Percentiles rank a stretch among this genome's conserved stretches.
phyloP scores from a whole-genome alignment of 73 alveolate species.

The Durusdinium trenchii region DNA sequence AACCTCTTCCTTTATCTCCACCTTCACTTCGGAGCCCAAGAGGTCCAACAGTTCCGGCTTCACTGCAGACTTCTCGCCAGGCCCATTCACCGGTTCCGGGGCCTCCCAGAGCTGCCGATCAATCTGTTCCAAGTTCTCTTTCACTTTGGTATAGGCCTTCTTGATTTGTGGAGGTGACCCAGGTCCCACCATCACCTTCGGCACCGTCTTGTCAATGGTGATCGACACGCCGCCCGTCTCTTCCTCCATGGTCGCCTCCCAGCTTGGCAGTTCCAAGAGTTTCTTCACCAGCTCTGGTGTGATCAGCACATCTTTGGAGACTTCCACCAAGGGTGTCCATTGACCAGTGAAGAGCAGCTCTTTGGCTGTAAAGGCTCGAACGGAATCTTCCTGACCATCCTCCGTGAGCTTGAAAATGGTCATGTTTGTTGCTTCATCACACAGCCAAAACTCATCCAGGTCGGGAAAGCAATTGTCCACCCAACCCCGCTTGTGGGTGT shows the following conservation, averaged over 20 bases:
- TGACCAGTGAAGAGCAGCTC: slow-evolving; percentile 41
- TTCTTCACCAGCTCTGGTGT: slow-evolving; percentile 9
- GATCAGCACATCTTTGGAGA: slow-evolving; percentile 43
- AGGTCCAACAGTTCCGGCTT: not conserved
- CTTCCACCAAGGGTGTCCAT: slow-evolving; percentile 24
- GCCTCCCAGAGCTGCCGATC: slow-evolving; percentile 65
- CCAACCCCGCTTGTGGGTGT: slow-evolving; percentile 49
- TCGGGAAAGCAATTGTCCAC: slow-evolving; percentile 75
- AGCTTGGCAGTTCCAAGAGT: not conserved
- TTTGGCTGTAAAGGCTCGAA: slow-evolving; percentile 4
- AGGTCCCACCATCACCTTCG: not conserved
- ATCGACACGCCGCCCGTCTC: slow-evolving; percentile 37
- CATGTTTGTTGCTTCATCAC: slow-evolving; percentile 56
- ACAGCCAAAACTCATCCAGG: slow-evolving; percentile 60
- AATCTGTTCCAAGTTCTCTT: not conserved
- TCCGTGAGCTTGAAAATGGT: not conserved
- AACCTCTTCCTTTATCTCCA: not conserved
- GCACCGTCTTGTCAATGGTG: too few relatives aligned
- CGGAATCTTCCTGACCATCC: slow-evolving; percentile 29
- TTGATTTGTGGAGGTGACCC: not conserved
- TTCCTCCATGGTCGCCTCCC: slow-evolving; percentile 56
- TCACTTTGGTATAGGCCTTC: not conserved
- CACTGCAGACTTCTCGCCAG: not conserved
- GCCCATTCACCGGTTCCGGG: not conserved
- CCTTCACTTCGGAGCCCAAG: not conserved